Evolutionary conservation across 352 stramenopile genomes (phyloP), one percentile per base, ranked within the genome.

Genomic region (Globisporangium yorkense): DNA sequence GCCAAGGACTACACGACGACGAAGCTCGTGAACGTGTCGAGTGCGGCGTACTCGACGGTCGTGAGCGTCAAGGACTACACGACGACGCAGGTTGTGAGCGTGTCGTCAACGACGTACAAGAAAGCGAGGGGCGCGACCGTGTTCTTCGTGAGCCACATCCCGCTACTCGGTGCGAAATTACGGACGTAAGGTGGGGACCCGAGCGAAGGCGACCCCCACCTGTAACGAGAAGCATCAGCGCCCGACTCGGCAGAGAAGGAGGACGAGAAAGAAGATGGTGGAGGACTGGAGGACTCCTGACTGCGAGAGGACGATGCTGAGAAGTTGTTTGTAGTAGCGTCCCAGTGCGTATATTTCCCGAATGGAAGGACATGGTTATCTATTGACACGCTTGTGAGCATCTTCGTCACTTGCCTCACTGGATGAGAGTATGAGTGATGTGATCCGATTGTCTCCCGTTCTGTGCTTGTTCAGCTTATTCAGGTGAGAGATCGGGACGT

Each of bases 1-100:
- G 82, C 69, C 41, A 89, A 84, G 66, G 69, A 88, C 64, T 88
- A 82, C 64, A 82, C 79, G 52, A 81, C 74, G 27, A 69, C 65
- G 33, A 71, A 70, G 57, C 60, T 79, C 18, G 64, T 66, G 31
- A 63, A 67, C 29, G 70, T 61, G 31, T 58, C 72, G 13, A 77
- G 65, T 4, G 51, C 68, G 10, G 75, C 77, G 40, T 72, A 77
- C 24, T 63, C 57, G 57, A 81, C 72, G 1, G 78, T 78, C 29
- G 67, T 69, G 13, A 72, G 66, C 39, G 82, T 75, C 40, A 80
- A 74, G 39, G 74, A 90, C 63, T 88, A 87, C 63, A 78, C 75
- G 56, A 82, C 75, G 48, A 82, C 68, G 43, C 74, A 85, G 52
- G 78, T 89, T 43, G 70, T 83, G 51, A 76, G 80, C 54, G 80